Percentiles rank a stretch among this genome's conserved stretches.
phyloP scores from a whole-genome alignment of 2,329 filamentous ascomycete genomes.

The Phialophora macrospora region DNA sequence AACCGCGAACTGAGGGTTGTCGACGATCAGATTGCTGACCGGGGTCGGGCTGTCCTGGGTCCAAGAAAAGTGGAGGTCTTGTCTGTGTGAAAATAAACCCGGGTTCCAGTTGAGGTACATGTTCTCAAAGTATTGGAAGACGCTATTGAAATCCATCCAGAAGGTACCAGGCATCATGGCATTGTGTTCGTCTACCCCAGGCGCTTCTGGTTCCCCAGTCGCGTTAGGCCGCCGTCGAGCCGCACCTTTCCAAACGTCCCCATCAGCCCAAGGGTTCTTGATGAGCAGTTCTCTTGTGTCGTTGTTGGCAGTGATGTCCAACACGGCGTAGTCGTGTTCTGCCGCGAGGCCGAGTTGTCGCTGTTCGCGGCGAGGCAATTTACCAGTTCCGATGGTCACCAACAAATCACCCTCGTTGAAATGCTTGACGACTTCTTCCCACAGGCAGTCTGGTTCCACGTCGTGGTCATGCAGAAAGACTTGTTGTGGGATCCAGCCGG shows the following conservation, averaged over 20 bases:
- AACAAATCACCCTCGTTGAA: constrained; percentile 81
- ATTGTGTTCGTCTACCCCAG: constrained; percentile 27
- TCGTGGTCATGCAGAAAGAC: constrained; percentile 88
- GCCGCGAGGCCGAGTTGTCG: constrained; percentile 79
- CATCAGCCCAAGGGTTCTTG: constrained; percentile 95
- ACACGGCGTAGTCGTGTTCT: constrained; percentile 91
- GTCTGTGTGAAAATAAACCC: constrained; percentile 74
- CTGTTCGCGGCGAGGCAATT: constrained; percentile 76
- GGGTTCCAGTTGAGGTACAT: constrained; percentile 99
- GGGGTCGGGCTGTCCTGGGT: constrained; percentile 54
- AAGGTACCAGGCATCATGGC: constrained; percentile 70
- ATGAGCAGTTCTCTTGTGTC: constrained; percentile 73
- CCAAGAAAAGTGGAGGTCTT: constrained; percentile 93
- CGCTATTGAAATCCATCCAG: constrained; percentile 88
- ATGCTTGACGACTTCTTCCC: constrained; percentile 74
- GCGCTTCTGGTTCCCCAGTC: constrained; percentile 21
- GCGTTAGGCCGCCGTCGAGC: constrained; percentile 35
- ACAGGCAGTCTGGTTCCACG: constrained; percentile 74
- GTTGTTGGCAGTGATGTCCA: constrained; percentile 72
- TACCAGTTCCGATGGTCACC: constrained; percentile 87
- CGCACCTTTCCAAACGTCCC: constrained; percentile 49
- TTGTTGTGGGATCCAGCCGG: constrained; percentile 96
- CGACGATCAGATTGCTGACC: constrained; percentile 49
- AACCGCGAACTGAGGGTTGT: constrained; percentile 67
- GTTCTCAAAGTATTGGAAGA: constrained; percentile 91